Percentiles rank a stretch among this genome's conserved stretches.
These are phyloP conservation scores for Trifolium dubium DNA, from an alignment of 306 rosid species.

Conservation along the genomic window DNA sequence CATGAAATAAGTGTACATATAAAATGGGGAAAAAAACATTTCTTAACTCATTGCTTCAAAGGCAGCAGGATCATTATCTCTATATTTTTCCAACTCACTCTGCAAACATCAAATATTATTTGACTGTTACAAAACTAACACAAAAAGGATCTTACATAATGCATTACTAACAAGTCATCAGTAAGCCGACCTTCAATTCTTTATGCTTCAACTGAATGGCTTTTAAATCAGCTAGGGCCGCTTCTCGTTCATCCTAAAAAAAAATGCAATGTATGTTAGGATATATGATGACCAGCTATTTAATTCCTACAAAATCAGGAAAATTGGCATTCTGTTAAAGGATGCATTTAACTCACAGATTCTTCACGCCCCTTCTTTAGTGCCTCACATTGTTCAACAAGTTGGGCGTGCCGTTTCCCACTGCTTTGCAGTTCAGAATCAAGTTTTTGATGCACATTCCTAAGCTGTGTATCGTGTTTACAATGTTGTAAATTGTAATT, in stretches of 20 bases:
- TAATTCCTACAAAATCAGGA: conserved; percentile 8
- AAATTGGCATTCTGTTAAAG: conserved; percentile 34
- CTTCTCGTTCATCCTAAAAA: conserved; percentile 81
- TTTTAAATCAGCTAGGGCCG: conserved; percentile 76
- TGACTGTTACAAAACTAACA: conserved; percentile 30
- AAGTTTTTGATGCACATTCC: conserved; percentile 74
- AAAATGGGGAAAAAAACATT: conserved; percentile 36
- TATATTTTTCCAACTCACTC: conserved; percentile 80
- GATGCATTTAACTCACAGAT: conserved; percentile 64
- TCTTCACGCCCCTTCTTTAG: conserved; percentile 91
- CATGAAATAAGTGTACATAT: neutral
- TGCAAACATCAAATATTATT: conserved; percentile 46
- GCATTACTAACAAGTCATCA: conserved; percentile 18
- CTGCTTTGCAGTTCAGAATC: conserved; percentile 75
- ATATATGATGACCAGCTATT: conserved; percentile 28
- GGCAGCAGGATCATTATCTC: conserved; percentile 96
- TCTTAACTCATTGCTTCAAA: conserved; percentile 88
- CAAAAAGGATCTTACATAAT: conserved; percentile 6
- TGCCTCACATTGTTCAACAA: conserved; percentile 64
- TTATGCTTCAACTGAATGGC: conserved; percentile 67
- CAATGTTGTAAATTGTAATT: conserved; percentile 16
- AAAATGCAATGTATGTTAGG: conserved; percentile 24
- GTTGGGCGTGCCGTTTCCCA: conserved; percentile 66
- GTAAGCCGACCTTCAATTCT: conserved; percentile 69
- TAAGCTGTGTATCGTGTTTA: conserved; percentile 59